Evolutionary conservation across 169 alveolate species (phyloP).

Genomic region (Eimeria tenella): DNA sequence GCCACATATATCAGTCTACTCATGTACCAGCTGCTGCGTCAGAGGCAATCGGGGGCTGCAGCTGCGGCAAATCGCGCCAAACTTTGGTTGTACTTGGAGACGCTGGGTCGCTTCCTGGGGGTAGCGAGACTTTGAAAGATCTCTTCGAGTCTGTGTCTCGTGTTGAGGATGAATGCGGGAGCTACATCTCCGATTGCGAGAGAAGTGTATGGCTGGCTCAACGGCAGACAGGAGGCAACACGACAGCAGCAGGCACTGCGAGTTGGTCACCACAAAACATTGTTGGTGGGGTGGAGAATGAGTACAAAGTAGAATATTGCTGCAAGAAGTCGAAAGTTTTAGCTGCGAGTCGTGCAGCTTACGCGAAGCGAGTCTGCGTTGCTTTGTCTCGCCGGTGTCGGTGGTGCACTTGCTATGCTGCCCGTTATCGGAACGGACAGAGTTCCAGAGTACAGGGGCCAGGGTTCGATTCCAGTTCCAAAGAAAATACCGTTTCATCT

Average conservation of each 20-base stretch:
- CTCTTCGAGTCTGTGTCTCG: not conserved
- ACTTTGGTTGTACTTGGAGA: constrained; percentile 46
- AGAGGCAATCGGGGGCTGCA: not conserved
- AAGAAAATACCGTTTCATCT: constrained; percentile 16
- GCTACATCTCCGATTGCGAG: not conserved
- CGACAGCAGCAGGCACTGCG: not conserved
- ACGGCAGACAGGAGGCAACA: not conserved
- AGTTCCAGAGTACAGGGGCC: not conserved
- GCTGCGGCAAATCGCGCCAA: not conserved
- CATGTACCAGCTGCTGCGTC: not conserved
- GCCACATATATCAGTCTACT: not conserved
- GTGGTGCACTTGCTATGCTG: constrained; percentile 10
- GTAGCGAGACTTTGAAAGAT: not conserved
- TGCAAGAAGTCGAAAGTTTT: not conserved
- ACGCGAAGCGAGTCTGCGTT: constrained; percentile 17
- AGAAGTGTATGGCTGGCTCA: not conserved
- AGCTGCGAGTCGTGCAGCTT: constrained; percentile 32
- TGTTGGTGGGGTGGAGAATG: constrained; percentile 4
- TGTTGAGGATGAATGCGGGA: not conserved
- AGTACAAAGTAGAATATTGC: not conserved
- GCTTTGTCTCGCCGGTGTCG: constrained; percentile 45
- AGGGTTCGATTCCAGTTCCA: not conserved
- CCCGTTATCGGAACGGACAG: not conserved
- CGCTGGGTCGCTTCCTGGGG: not conserved
- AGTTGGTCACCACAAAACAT: not conserved